Base-by-base conservation (phyloP, 2,329 filamentous ascomycete species). In the Aspergillus chevalieri region DNA sequence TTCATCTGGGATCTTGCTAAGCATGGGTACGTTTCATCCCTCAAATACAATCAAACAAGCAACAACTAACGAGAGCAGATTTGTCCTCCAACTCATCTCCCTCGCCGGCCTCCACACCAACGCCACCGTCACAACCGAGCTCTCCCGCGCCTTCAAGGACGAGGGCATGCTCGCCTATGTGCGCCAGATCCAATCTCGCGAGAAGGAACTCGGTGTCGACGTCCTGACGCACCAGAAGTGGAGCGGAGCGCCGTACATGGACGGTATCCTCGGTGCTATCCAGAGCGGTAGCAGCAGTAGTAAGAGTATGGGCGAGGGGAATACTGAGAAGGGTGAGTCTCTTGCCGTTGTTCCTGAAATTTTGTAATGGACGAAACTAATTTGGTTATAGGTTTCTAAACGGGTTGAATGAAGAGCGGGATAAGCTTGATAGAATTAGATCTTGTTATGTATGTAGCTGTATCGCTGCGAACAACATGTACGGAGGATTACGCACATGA, bases 111-210 rank as follows among this genome's bases (percentile, higher is more conserved):
- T 85, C n/a, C 82, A 85, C 64, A 77, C 72, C 30, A 84, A 78
- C 2, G 82, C 82, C 3, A 83, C 81, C 1, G 80, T 84, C 41
- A 82, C 80, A 0, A 76, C 84, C 50, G 88, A 96, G 73, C 78
- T 98, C 15, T 86, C 89, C 8, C 81, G 81, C 52, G 81, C 77
- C 6, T 98, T 95, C 76, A 94, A 89, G 75, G 81, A 84, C 12
- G 87, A 96, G 48, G 93, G 93, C 48, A 98, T 98, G 93, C 79
- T 93, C 63, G 92, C 93, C 1, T 98, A 98, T 64, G 93, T 97
- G n/a, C 87, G 95, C 51, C 74, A 96, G 0, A 85, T 98, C 36
- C 93, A 98, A 72, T 78, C 83, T 47, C 79, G 85, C 36, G 93
- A 98, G 74, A 95, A 95, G 78, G 91, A 95, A 57, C 73, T 92